Conservation (phyloP, 2,329 filamentous ascomycete genomes). For the Nannizzia gypsea region DNA sequence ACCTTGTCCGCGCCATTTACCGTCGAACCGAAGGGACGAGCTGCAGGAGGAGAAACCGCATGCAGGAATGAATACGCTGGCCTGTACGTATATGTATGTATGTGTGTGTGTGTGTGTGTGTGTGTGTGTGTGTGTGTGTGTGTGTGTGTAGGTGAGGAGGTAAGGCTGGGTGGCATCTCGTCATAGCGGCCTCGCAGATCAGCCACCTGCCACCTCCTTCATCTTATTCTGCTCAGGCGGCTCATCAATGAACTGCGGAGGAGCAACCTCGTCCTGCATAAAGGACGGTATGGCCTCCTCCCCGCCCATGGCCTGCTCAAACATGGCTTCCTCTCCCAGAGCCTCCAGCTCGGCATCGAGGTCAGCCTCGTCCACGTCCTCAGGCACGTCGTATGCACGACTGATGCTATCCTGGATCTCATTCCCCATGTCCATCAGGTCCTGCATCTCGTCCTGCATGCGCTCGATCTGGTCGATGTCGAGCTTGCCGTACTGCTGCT, state of each 20-base stretch:
- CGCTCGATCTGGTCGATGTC: slow-evolving; percentile 95
- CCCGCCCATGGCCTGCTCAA: slow-evolving; percentile 55
- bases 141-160: too few relatives aligned
- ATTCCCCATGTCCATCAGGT: slow-evolving; percentile 92
- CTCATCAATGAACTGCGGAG: slow-evolving; percentile 84
- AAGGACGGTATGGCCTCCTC: slow-evolving; percentile 65
- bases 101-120: too few relatives aligned
- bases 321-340: slow-evolving; percentile 82
- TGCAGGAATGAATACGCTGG: neutral
- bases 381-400: slow-evolving; percentile 83
- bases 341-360: slow-evolving; percentile 94
- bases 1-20: neutral
- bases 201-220: slow-evolving; percentile 59
- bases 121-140: too few relatives aligned
- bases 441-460: slow-evolving; percentile 98
- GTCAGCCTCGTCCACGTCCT: slow-evolving; percentile 94
- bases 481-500: slow-evolving; percentile 92
- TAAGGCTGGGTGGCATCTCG: too few relatives aligned
- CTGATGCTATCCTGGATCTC: slow-evolving; percentile 95
- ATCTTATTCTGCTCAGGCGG: slow-evolving; percentile 65
- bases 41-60: neutral
- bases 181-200: slow-evolving; percentile 1
- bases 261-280: slow-evolving; percentile 73
- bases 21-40: neutral
- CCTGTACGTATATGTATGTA: too few relatives aligned